Conservation (phyloP, 257 asterid species). For the Solanum peruvianum region DNA sequence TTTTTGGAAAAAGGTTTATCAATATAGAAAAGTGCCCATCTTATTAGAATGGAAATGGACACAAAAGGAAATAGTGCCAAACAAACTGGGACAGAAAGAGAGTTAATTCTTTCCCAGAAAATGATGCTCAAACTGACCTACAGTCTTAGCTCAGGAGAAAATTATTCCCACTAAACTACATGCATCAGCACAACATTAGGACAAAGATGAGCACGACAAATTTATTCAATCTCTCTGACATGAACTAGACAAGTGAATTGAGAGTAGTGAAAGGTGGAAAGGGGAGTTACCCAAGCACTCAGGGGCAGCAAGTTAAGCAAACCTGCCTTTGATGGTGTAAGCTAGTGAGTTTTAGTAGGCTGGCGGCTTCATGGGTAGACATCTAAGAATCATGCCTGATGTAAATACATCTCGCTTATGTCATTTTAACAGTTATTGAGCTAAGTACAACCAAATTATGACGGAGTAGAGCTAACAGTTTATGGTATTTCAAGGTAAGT, state of each 20-base stretch:
- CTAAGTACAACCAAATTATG: not conserved
- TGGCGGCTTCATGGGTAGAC: not conserved
- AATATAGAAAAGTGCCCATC: not conserved
- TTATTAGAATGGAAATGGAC: not conserved
- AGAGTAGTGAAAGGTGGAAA: not conserved
- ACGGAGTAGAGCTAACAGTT: not conserved
- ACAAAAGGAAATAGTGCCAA: not conserved
- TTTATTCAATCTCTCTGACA: not conserved
- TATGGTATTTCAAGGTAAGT: not conserved
- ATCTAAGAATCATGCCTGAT: not conserved
- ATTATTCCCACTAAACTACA: not conserved
- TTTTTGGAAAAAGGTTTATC: not conserved
- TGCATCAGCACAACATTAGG: not conserved
- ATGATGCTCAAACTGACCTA: not conserved
- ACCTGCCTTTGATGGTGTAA: not conserved
- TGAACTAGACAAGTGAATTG: not conserved
- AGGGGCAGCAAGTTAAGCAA: not conserved
- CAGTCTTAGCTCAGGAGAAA: not conserved
- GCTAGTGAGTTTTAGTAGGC: not conserved
- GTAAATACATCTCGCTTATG: not conserved
- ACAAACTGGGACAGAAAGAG: not conserved
- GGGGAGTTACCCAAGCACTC: not conserved
- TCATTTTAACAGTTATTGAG: not conserved
- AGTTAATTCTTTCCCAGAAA: not conserved
- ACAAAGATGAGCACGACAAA: not conserved